Evolutionary conservation across 23 red algal species (phyloP).

Genomic region (Pyropia haitanensis): DNA sequence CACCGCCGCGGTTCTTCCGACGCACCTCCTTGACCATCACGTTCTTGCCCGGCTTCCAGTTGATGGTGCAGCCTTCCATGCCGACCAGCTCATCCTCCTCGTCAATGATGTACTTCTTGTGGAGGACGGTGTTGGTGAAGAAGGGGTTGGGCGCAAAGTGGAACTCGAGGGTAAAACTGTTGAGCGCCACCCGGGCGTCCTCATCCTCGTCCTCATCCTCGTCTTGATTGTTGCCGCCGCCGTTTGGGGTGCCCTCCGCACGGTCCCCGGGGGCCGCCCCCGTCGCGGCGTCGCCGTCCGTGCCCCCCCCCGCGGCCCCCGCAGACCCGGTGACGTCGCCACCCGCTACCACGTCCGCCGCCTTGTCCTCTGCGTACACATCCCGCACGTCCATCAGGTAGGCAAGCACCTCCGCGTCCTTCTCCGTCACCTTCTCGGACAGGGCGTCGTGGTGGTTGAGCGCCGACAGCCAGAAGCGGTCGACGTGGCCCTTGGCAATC

Average conservation of each 20-base stretch:
- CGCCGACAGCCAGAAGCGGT: constrained; percentile 30
- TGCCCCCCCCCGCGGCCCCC: too few relatives aligned
- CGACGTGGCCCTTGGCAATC: neutral
- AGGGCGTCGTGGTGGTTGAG: constrained; percentile 34
- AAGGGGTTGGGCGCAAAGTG: constrained; percentile 50
- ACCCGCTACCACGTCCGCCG: too few relatives aligned
- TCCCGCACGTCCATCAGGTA: constrained; percentile 26
- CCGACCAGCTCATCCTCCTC: constrained; percentile 23
- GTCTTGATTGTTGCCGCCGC: too few relatives aligned
- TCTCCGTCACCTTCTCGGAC: constrained; percentile 26
- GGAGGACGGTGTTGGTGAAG: constrained; percentile 37
- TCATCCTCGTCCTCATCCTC: too few relatives aligned
- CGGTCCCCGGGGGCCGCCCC: too few relatives aligned
- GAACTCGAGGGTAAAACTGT: constrained; percentile 32
- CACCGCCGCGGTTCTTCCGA: constrained; percentile 28
- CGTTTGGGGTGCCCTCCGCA: too few relatives aligned
- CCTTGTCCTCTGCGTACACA: too few relatives aligned
- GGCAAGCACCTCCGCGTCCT: constrained; percentile 20
- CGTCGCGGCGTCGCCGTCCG: too few relatives aligned
- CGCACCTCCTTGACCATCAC: constrained; percentile 36
- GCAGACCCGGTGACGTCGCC: too few relatives aligned
- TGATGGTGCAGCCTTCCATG: constrained; percentile 4
- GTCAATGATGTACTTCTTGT: constrained; percentile 58
- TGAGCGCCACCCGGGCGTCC: too few relatives aligned
- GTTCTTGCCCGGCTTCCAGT: constrained; percentile 66